Base-by-base conservation (phyloP, 257 asterid species). In the Nicotiana sylvestris region DNA sequence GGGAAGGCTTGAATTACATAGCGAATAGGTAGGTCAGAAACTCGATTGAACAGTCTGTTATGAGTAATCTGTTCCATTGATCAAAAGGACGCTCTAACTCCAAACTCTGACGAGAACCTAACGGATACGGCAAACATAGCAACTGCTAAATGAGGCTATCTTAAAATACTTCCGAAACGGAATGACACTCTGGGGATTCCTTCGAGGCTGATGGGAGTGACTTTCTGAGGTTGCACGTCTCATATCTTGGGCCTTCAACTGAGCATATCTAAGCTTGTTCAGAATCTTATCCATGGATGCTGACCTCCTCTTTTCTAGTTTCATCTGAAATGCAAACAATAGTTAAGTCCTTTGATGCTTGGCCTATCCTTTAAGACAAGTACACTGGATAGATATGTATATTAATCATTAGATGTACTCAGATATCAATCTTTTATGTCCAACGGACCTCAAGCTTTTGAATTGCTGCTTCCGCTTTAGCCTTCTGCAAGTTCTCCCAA, bases 401-500 rank as follows among this genome's bases (percentile, higher is more conserved):
- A 66, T 15, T 43, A 43, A 43, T 43, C 12, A 43, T 43, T 43
- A 43, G 51, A 43, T 9, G 51, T 43, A 43, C 3, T 43, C 51
- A 9, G 12, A 43, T 43, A 43, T 43, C 12, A 43, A 9, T 43
- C 51, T 15, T 11, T 25, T 49, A 74, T 74, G 25, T 13, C 27
- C 4, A 0, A 82, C 90, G 17, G 72, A 91, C 88, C 94, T 92
- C 96, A 1, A 92, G 96, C 86, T 89, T 89, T 32, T 85, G 91
- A 66, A 92, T 83, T 29, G 93, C 92, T 30, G 92, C 93, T 86
- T 92, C 95, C 30, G 97, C 94, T 85, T 91, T 91, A 27, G 95
- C 97, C 88, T 89, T 91, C 81, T 92, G 97, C 90, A 92, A 87
- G 84, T 92, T 92, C 89, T 92, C 97, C 97, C 97, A 92, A 10